A percentile compares a stretch with the other conserved stretches of the same genome.
These are phyloP conservation scores for Aspergillus chevalieri DNA, from an alignment of 2,329 filamentous ascomycete species.

Conservation along the genomic window DNA sequence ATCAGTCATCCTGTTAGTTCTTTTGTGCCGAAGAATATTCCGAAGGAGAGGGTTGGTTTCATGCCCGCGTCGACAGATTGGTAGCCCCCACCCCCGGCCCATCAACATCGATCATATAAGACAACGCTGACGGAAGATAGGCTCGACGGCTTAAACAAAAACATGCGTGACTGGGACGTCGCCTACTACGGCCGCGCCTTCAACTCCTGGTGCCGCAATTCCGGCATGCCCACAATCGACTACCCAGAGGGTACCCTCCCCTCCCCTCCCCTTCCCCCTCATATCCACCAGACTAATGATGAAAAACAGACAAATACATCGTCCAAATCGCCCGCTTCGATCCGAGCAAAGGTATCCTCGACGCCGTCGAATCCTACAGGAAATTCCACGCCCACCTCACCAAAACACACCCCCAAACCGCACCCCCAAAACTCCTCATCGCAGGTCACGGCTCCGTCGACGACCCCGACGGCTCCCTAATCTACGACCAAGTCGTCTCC, in stretches of 20 bases:
- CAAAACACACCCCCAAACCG: slow-evolving; percentile 42
- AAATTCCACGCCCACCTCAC: slow-evolving; percentile 60
- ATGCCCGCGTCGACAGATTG: slow-evolving; percentile 78
- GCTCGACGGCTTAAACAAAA: slow-evolving; percentile 76
- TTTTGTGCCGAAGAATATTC: slow-evolving; percentile 67
- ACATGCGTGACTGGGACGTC: slow-evolving; percentile 62
- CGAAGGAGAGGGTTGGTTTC: slow-evolving; percentile 62
- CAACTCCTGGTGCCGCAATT: slow-evolving; percentile 56
- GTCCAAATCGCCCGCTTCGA: slow-evolving; percentile 78
- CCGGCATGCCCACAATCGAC: slow-evolving; percentile 39
- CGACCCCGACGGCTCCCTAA: slow-evolving; percentile 66
- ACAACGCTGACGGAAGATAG: slow-evolving; percentile 20
- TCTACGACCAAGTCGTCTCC: slow-evolving; percentile 67
- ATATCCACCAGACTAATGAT: slow-evolving; percentile 43
- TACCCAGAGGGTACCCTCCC: slow-evolving; percentile 29
- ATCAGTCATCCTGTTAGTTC: slow-evolving; percentile 72
- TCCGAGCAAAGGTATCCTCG: slow-evolving; percentile 73
- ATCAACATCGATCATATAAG: not conserved
- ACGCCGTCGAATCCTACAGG: slow-evolving; percentile 69
- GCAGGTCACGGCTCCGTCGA: slow-evolving; percentile 76
- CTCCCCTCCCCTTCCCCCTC: not conserved
- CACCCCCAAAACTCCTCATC: slow-evolving; percentile 65
- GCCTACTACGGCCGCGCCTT: slow-evolving; percentile 72
- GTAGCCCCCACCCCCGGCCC: slow-evolving; percentile 32
- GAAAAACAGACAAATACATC: slow-evolving; percentile 59